A percentile compares a stretch with the other conserved stretches of the same genome.
These are phyloP conservation scores for Fusarium redolens DNA, from an alignment of 2,329 filamentous ascomycete genomes.

Conservation along the genomic window DNA sequence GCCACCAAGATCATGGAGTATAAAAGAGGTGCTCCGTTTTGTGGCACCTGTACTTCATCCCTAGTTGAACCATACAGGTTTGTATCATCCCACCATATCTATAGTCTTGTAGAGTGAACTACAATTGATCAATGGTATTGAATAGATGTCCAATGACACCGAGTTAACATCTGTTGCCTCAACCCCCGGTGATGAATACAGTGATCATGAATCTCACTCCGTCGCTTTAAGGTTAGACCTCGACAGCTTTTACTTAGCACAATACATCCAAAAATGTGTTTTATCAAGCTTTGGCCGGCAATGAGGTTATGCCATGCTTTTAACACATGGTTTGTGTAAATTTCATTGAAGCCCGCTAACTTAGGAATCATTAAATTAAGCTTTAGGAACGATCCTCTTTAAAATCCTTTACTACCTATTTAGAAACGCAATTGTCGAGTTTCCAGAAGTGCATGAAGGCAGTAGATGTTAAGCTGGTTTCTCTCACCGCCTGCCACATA, in stretches of 20 bases:
- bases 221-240: not conserved
- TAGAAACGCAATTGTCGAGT: not conserved
- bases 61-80: too few relatives aligned
- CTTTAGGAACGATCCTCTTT: not conserved
- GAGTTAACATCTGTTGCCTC: too few relatives aligned
- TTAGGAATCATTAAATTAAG: not conserved
- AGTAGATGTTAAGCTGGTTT: not conserved
- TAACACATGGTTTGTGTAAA: too few relatives aligned
- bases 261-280: too few relatives aligned
- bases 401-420: not conserved
- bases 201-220: too few relatives aligned
- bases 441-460: not conserved
- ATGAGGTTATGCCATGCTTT: not conserved
- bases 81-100: not conserved
- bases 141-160: too few relatives aligned
- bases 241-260: accelerated
- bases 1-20: not conserved
- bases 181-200: too few relatives aligned
- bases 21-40: not conserved
- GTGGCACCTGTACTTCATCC: not conserved
- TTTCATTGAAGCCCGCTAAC: not conserved
- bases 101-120: too few relatives aligned
- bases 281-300: not conserved
- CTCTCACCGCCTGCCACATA: constrained; percentile 18
- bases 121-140: too few relatives aligned